Percentiles rank a stretch among this genome's conserved stretches.
These are phyloP conservation scores for Rosa chinensis DNA, from an alignment of 306 rosid species.

Conservation along the genomic window DNA sequence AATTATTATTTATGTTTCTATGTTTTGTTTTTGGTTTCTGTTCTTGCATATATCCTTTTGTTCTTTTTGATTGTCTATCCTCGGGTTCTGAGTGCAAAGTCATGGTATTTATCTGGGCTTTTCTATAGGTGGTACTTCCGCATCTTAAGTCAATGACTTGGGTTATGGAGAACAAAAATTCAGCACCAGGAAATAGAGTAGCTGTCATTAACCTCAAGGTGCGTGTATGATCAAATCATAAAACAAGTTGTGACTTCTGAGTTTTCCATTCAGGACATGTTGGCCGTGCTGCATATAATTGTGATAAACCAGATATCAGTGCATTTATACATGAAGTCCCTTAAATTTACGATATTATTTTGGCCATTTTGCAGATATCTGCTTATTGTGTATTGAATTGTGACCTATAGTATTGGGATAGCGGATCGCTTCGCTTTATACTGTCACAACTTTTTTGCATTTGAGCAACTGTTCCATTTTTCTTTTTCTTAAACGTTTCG, in stretches of 20 bases:
- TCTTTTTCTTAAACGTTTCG: slow-evolving; percentile 12
- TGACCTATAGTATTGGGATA: neutral
- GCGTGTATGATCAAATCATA: slow-evolving; percentile 25
- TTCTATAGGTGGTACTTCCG: slow-evolving; percentile 72
- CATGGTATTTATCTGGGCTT: slow-evolving; percentile 32
- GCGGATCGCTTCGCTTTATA: neutral
- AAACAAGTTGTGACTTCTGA: slow-evolving; percentile 7
- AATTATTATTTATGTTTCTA: slow-evolving; percentile 9
- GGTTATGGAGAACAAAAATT: slow-evolving; percentile 94
- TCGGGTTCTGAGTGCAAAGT: slow-evolving; percentile 16
- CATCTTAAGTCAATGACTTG: slow-evolving; percentile 94
- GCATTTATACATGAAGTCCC: neutral
- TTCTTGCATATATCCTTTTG: neutral
- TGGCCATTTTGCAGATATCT: neutral
- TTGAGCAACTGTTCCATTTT: neutral
- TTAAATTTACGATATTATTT: neutral
- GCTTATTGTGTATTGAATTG: neutral
- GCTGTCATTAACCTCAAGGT: slow-evolving; percentile 92
- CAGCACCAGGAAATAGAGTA: slow-evolving; percentile 69
- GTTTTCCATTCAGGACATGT: neutral
- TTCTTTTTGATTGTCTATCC: neutral
- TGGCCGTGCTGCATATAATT: neutral
- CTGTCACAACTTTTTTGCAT: slow-evolving; percentile 20
- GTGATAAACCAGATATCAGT: neutral
- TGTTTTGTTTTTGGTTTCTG: neutral